A percentile compares a stretch with the other conserved stretches of the same genome.
Evolutionary conservation across 1,139 yeast genomes (phyloP).

Genomic region (Nadsonia starkeyi-henricii): DNA sequence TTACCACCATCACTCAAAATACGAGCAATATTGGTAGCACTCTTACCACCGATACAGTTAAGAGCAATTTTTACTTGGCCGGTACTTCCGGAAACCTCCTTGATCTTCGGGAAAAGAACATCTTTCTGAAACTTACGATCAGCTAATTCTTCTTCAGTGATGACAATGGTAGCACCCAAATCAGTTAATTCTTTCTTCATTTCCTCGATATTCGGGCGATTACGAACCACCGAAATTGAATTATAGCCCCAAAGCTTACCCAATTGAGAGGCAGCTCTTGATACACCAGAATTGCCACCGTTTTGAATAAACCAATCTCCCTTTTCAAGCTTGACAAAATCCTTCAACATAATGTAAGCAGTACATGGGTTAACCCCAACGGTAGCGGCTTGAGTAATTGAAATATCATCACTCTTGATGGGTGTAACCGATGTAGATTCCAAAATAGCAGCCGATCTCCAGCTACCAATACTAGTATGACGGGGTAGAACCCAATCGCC

Average conservation of each 20-base stretch:
- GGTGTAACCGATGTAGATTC: constrained; percentile 31
- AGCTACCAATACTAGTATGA: constrained; percentile 77
- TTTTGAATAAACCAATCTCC: constrained; percentile 95
- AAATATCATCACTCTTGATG: constrained; percentile 29
- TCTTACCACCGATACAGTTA: constrained; percentile 88
- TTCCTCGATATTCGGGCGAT: constrained; percentile 59
- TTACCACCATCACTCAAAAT: constrained; percentile 57
- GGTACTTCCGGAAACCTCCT: constrained; percentile 45
- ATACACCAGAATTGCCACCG: constrained; percentile 94
- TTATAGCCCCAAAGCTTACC: constrained; percentile 66
- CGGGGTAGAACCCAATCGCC: constrained; percentile 94
- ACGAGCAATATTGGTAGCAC: constrained; percentile 67
- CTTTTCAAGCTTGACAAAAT: constrained; percentile 43
- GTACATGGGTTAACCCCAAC: constrained; percentile 85
- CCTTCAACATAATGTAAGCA: constrained; percentile 77
- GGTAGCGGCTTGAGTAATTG: constrained; percentile 59
- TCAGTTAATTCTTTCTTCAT: constrained; percentile 42
- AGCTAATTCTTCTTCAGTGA: constrained; percentile 73
- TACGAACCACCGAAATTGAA: constrained; percentile 78
- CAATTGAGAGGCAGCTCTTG: constrained; percentile 84
- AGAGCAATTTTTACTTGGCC: constrained; percentile 55
- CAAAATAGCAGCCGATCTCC: constrained; percentile 68
- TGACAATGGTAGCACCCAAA: constrained; percentile 77
- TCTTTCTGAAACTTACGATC: constrained; percentile 38
- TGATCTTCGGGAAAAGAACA: constrained; percentile 34